A percentile compares a stretch with the other conserved stretches of the same genome.
Evolutionary conservation across 225 moss, liverwort and hornwort genomes (phyloP).

Genomic region (Ulota crispa): DNA sequence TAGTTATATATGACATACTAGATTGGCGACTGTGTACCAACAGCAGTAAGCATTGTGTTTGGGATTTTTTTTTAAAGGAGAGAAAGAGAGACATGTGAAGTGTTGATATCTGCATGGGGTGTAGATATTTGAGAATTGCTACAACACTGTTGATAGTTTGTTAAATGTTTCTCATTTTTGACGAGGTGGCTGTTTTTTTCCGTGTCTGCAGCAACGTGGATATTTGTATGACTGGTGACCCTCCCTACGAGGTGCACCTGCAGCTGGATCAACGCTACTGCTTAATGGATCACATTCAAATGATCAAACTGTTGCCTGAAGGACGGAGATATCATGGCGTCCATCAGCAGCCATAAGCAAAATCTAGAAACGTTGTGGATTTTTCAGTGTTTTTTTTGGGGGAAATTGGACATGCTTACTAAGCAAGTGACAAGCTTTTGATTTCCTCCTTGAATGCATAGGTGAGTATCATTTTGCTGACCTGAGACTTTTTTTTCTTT

Average conservation of each 20-base stretch:
- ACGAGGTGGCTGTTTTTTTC: too few relatives aligned
- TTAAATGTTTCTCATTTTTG: too few relatives aligned
- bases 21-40: too few relatives aligned
- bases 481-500: background rate
- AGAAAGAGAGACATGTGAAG: too few relatives aligned
- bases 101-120: too few relatives aligned
- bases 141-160: too few relatives aligned
- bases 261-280: constrained; percentile 46
- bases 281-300: constrained; percentile 57
- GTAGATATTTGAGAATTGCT: too few relatives aligned
- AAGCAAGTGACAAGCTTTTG: background rate
- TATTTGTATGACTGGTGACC: constrained; percentile 45
- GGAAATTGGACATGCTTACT: background rate
- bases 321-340: background rate
- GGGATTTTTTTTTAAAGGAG: too few relatives aligned
- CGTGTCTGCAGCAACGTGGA: constrained; percentile 47
- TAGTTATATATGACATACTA: too few relatives aligned
- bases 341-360: background rate
- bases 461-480: background rate
- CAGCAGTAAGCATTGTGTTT: too few relatives aligned
- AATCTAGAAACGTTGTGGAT: background rate
- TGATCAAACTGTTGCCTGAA: constrained; percentile 46
- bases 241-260: constrained; percentile 41
- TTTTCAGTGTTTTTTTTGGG: background rate
- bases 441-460: background rate